Evolutionary conservation across 805 yeast genomes (phyloP).

Genomic region (Ogataea methanolica): DNA sequence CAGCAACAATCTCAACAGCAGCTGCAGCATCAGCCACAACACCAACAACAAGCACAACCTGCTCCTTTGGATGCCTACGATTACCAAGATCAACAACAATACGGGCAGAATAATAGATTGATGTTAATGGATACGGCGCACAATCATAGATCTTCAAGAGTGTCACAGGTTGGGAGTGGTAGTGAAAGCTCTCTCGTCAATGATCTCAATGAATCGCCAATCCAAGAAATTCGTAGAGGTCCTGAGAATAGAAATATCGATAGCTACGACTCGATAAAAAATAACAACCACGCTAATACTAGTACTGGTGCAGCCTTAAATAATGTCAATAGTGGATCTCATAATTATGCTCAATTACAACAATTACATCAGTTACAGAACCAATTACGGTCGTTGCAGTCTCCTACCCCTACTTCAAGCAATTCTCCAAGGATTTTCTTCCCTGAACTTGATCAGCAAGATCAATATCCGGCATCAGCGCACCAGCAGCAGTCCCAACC

Average conservation of each 20-base stretch:
- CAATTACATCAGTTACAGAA: constrained; percentile 1
- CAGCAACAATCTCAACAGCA: constrained; percentile 1
- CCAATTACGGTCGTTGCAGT: constrained; percentile 2
- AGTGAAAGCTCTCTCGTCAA: constrained; percentile 3
- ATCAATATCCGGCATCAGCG: constrained; percentile 5
- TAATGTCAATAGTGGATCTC: too few relatives aligned
- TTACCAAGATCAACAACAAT: constrained; percentile 8
- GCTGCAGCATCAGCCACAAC: constrained; percentile 1
- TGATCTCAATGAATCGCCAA: constrained; percentile 18
- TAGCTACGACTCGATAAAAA: constrained; percentile 8
- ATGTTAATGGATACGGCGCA: constrained; percentile 28
- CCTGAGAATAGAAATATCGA: constrained; percentile 27
- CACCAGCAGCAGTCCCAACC: not conserved
- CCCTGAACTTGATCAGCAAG: constrained; percentile 21
- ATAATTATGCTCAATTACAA: not conserved
- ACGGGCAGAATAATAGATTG: constrained; percentile 13
- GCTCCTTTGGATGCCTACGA: constrained; percentile 10
- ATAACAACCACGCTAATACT: not conserved
- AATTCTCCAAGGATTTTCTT: constrained; percentile 27
- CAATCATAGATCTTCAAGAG: constrained; percentile 11
- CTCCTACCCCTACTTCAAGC: constrained; percentile 9
- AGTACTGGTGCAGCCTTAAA: too few relatives aligned
- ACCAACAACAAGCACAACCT: constrained; percentile 4
- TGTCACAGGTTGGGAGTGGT: constrained; percentile 1
- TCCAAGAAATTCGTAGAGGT: constrained; percentile 28